Evolutionary conservation across 805 yeast species (phyloP), one percentile per base, ranked within the genome.

Genomic region (Lipomyces anomalus): DNA sequence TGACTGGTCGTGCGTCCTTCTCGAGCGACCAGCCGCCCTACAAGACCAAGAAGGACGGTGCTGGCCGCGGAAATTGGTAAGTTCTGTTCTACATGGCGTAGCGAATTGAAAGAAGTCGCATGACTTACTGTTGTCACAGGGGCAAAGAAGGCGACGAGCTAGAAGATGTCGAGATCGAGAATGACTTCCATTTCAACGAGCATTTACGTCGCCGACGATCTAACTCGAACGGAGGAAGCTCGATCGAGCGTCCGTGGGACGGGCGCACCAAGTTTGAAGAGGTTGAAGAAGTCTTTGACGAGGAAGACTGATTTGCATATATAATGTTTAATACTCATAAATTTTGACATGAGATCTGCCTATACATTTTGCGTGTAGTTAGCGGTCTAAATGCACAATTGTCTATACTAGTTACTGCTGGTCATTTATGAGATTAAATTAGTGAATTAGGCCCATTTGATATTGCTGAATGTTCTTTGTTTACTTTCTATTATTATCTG

Each of bases 21-120:
- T 34, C 46, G 17, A 26, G 20, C 22, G 35, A 46, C 24, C 51
- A 38, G 21, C 41, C 48, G 5, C 53, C 53, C 17, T 43, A 38
- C 48, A 35, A 42, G 35, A 13, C 57, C 21, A 56, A 56, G 55
- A 56, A 56, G 46, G 43, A 48, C 38, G 59, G 59, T 33, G 59
- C 59, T 29, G 59, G 59, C 35, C 34, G 53, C 23, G 59, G 58
- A 45, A 56, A 56, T 37, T 56, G 59, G 59, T 52, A 50, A 17
- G 55, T 42, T 20, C 11, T 13, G 26, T 20, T 6, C 17, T 43
- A 22, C 18, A 6, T 18, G 13, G 17, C 4, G 42, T 1, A 6
- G 6, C 21, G n/a, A 33, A n/a, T 7, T 11, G 4, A 22, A 18
- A 11, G 13, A 13, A 34, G 40, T 6, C 44, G 4, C 13, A 11